These are phyloP conservation scores for Orbilia oligospora DNA, from an alignment of 2,329 filamentous ascomycete genomes.

Conservation along the genomic window DNA sequence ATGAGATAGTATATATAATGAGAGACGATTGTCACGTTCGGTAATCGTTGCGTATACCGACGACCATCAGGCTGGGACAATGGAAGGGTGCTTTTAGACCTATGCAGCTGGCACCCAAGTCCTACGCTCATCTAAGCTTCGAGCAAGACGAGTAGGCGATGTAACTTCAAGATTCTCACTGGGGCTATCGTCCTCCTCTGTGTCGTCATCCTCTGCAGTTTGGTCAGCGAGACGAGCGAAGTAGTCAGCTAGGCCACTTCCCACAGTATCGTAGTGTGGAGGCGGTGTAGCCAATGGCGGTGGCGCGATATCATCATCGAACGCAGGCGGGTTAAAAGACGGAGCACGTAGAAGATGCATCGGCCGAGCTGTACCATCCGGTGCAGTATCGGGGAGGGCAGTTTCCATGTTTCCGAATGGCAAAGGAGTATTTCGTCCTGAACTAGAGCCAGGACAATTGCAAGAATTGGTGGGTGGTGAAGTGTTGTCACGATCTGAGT, in stretches of 20 bases:
- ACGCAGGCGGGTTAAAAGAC: constrained; percentile 89
- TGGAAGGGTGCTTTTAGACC: background rate
- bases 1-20: constrained; percentile 21
- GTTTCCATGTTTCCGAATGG: constrained; percentile 69
- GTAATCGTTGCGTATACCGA: background rate
- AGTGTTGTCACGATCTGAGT: constrained; percentile 72
- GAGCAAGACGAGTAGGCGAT: constrained; percentile 62
- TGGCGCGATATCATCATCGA: constrained; percentile 83
- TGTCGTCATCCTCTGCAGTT: constrained; percentile 67
- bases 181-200: constrained; percentile 71
- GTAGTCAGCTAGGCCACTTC: constrained; percentile 82
- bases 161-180: constrained; percentile 69
- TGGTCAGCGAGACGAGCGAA: constrained; percentile 81
- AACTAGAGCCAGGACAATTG: constrained; percentile 66
- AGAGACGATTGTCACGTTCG: background rate
- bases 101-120: constrained; percentile 71
- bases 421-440: constrained; percentile 69
- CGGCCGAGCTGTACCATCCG: constrained; percentile 74
- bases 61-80: background rate
- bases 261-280: constrained; percentile 84
- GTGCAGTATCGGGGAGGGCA: constrained; percentile 59
- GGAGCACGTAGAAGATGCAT: constrained; percentile 87
- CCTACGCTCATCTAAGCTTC: constrained; percentile 76
- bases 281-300: constrained; percentile 83
- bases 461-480: constrained; percentile 68